These are phyloP conservation scores for Glaciozyma antarctica DNA, from an alignment of 768 basidiomycete species.

Conservation along the genomic window DNA sequence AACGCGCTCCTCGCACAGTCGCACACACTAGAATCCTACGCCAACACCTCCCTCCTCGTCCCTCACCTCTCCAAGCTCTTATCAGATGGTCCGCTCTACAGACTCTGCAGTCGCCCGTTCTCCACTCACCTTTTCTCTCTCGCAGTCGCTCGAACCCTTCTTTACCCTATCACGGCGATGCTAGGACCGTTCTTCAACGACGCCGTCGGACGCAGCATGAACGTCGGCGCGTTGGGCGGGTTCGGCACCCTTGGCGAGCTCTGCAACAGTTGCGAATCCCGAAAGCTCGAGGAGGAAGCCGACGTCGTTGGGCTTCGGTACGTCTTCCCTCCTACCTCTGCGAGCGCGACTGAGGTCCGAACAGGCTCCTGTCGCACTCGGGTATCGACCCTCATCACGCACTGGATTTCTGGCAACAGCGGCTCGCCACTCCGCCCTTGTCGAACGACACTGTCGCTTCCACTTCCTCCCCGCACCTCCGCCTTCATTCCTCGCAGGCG, in stretches of 20 bases:
- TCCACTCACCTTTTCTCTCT: neutral
- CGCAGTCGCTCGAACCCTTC: constrained; percentile 31
- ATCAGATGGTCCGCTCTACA: constrained; percentile 21
- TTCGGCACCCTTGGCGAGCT: constrained; percentile 50
- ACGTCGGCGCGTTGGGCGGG: constrained; percentile 39
- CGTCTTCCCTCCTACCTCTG: neutral
- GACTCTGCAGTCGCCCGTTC: too few species aligned
- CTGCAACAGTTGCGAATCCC: constrained; percentile 63
- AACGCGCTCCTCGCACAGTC: neutral
- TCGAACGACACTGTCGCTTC: neutral
- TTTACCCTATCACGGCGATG: constrained; percentile 38
- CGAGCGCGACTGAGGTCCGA: neutral
- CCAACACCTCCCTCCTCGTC: constrained; percentile 27
- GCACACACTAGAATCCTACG: constrained; percentile 29
- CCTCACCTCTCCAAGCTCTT: constrained; percentile 27
- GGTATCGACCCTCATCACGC: constrained; percentile 81
- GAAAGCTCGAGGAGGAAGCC: constrained; percentile 77
- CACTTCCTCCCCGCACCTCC: neutral
- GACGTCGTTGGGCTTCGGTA: constrained; percentile 32
- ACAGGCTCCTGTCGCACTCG: constrained; percentile 78
- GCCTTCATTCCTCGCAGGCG: constrained; percentile 36
- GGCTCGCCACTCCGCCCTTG: constrained; percentile 31
- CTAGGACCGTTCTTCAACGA: constrained; percentile 93
- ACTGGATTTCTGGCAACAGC: constrained; percentile 67
- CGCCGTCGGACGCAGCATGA: constrained; percentile 70